These are phyloP conservation scores for Ogataea trehalophila DNA, from an alignment of 805 yeast species.

Conservation along the genomic window DNA sequence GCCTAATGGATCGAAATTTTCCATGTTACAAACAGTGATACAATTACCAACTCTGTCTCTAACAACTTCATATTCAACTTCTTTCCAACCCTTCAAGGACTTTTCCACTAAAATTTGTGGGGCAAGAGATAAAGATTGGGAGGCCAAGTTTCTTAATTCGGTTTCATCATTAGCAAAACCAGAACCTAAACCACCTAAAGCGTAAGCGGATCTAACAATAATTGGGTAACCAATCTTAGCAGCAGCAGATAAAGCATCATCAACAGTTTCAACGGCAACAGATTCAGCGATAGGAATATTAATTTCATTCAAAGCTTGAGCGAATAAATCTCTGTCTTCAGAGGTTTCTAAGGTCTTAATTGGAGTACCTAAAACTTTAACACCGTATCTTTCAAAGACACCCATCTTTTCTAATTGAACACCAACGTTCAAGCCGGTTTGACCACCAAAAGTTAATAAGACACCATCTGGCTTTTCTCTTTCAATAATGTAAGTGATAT, in stretches of 20 bases:
- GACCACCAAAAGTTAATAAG: conserved; percentile 96
- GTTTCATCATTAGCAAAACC: conserved; percentile 85
- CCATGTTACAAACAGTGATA: conserved; percentile 99
- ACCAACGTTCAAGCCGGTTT: conserved; percentile 95
- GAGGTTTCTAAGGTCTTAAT: conserved; percentile 93
- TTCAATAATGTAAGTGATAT: conserved; percentile 90
- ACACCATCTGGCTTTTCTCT: conserved; percentile 97
- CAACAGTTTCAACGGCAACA: conserved; percentile 89
- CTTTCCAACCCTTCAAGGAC: conserved; percentile 98
- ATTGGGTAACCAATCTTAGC: conserved; percentile 86
- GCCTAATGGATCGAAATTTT: conserved; percentile 96
- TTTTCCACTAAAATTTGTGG: conserved; percentile 96
- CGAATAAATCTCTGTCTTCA: conserved; percentile 95
- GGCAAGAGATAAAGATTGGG: conserved; percentile 83
- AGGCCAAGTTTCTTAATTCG: conserved; percentile 81
- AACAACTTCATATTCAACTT: conserved; percentile 97
- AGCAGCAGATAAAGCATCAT: conserved; percentile 92
- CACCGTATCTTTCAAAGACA: conserved; percentile 81
- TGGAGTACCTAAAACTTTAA: conserved; percentile 96
- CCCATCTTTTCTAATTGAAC: conserved; percentile 94
- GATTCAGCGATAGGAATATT: conserved; percentile 96
- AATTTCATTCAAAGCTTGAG: conserved; percentile 92
- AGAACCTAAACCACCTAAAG: conserved; percentile 96
- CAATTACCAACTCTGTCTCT: conserved; percentile 96
- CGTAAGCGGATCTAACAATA: conserved; percentile 95